Percentiles rank a stretch among this genome's conserved stretches.
Conservation (phyloP, 2,329 filamentous ascomycete genomes). For the Mollisia scopiformis region DNA sequence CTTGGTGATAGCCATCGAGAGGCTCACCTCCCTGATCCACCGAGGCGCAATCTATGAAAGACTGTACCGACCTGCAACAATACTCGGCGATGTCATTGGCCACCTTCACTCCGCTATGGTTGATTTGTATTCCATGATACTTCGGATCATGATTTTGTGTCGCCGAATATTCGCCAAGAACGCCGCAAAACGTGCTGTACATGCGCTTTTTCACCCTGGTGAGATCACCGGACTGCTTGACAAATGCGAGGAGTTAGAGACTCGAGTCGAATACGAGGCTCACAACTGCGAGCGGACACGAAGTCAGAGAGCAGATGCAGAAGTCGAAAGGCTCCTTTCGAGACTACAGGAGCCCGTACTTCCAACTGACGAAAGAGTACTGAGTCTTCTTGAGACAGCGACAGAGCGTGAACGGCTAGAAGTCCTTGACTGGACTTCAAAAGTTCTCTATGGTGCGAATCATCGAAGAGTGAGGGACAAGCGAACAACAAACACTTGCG, state of each 20-base stretch:
- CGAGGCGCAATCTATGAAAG: slow-evolving; percentile 27
- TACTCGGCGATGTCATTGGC: neutral
- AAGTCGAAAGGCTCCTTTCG: slow-evolving; percentile 5
- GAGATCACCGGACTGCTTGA: slow-evolving; percentile 1
- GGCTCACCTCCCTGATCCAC: slow-evolving; percentile 23
- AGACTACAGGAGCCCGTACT: slow-evolving; percentile 19
- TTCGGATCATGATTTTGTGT: slow-evolving; percentile 21
- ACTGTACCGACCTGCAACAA: slow-evolving; percentile 19
- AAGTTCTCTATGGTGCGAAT: slow-evolving; percentile 19
- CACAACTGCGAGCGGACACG: slow-evolving; percentile 15
- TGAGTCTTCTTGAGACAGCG: slow-evolving; percentile 15
- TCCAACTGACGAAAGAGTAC: slow-evolving; percentile 21
- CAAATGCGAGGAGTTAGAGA: slow-evolving; percentile 17
- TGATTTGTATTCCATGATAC: slow-evolving; percentile 20
- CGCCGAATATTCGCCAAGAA: slow-evolving; percentile 8
- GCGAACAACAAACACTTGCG: slow-evolving; percentile 18
- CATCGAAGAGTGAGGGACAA: slow-evolving; percentile 13
- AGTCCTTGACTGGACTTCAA: slow-evolving; percentile 34
- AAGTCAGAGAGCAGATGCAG: slow-evolving; percentile 3
- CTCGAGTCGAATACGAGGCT: slow-evolving; percentile 11
- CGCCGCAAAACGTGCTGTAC: slow-evolving; percentile 10
- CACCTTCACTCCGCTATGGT: slow-evolving; percentile 21
- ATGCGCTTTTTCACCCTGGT: slow-evolving; percentile 11
- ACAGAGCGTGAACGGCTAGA: slow-evolving; percentile 12
- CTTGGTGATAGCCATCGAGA: slow-evolving; percentile 22